Conservation (phyloP, 371 early-diverging fungal species). For the Mortierella sp. region DNA sequence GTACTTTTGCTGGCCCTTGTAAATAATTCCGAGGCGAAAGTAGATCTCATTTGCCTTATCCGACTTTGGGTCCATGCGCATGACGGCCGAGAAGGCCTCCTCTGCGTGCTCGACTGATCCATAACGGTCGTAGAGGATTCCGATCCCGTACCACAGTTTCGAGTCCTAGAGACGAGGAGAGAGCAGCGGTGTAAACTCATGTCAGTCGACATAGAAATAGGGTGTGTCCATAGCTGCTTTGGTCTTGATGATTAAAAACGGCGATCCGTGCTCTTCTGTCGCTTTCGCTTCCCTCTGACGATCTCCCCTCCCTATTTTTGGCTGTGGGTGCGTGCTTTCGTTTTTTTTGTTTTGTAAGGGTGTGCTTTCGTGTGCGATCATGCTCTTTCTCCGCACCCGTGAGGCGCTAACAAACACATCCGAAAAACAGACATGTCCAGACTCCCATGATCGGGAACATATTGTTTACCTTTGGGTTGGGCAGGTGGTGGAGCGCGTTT, state of each 20-base stretch:
- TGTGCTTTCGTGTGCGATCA: background rate
- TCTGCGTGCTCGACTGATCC: conserved; percentile 97
- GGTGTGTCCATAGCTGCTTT: background rate
- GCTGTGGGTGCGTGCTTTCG: background rate
- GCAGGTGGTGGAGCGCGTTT: conserved; percentile 90
- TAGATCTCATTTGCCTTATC: conserved; percentile 98
- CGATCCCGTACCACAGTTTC: conserved; percentile 99
- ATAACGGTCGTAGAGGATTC: conserved; percentile 97
- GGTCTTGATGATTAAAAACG: background rate
- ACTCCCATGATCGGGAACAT: conserved; percentile 15
- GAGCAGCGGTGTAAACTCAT: background rate
- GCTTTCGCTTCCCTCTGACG: background rate
- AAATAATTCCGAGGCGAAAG: conserved; percentile 97
- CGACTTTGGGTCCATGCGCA: conserved; percentile 90
- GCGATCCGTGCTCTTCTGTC: conserved; percentile 6
- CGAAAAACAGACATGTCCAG: background rate
- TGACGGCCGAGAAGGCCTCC: conserved; percentile 95
- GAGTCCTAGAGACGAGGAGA: conserved; percentile 76
- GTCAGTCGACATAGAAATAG: background rate
- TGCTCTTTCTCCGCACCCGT: background rate
- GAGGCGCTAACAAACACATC: background rate
- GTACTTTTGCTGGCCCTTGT: conserved; percentile 95
- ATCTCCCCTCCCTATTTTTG: conserved; percentile 8
- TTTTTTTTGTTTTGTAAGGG: too few relatives aligned
- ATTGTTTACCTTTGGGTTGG: conserved; percentile 81